phyloP scores from a whole-genome alignment of 2,329 filamentous ascomycete genomes.

The Trichoderma koningii region DNA sequence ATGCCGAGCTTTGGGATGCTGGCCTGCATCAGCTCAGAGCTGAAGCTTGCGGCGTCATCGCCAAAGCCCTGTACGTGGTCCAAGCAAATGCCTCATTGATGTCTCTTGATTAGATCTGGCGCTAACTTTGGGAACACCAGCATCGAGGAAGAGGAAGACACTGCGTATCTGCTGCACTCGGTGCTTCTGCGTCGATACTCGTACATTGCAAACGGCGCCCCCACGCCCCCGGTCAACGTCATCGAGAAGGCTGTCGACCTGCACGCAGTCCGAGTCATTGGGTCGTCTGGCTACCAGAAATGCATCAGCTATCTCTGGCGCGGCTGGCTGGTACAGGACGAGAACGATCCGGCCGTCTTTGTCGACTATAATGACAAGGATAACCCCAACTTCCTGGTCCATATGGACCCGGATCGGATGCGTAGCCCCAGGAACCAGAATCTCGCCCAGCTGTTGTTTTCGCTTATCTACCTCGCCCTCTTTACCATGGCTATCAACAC shows the following conservation, averaged over 20 bases:
- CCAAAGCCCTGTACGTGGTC: slow-evolving; percentile 67
- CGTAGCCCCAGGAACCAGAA: slow-evolving; percentile 92
- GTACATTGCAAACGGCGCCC: slow-evolving; percentile 69
- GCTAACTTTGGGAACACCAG: slow-evolving; percentile 42
- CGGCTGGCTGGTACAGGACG: slow-evolving; percentile 96
- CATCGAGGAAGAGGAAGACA: slow-evolving; percentile 83
- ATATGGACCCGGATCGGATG: slow-evolving; percentile 94
- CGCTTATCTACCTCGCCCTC: slow-evolving; percentile 76
- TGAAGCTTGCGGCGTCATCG: slow-evolving; percentile 84
- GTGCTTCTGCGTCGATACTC: slow-evolving; percentile 88
- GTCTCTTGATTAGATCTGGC: not conserved
- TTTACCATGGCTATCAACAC: slow-evolving; percentile 94
- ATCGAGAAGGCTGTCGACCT: slow-evolving; percentile 93
- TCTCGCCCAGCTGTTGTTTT: slow-evolving; percentile 80
- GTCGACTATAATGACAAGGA: slow-evolving; percentile 83
- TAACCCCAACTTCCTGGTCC: slow-evolving; percentile 73
- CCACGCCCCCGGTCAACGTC: slow-evolving; percentile 78
- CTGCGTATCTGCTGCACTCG: slow-evolving; percentile 74
- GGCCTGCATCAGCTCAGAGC: slow-evolving; percentile 79
- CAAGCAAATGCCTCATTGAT: not conserved
- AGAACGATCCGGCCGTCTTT: slow-evolving; percentile 86
- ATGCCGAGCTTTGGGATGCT: slow-evolving; percentile 87
- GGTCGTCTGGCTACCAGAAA: slow-evolving; percentile 92
- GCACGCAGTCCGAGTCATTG: slow-evolving; percentile 85
- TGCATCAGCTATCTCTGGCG: slow-evolving; percentile 92